A percentile compares a stretch with the other conserved stretches of the same genome.
phyloP scores from a whole-genome alignment of 2,329 filamentous ascomycete genomes.

The Myriosclerotinia curreyana region DNA sequence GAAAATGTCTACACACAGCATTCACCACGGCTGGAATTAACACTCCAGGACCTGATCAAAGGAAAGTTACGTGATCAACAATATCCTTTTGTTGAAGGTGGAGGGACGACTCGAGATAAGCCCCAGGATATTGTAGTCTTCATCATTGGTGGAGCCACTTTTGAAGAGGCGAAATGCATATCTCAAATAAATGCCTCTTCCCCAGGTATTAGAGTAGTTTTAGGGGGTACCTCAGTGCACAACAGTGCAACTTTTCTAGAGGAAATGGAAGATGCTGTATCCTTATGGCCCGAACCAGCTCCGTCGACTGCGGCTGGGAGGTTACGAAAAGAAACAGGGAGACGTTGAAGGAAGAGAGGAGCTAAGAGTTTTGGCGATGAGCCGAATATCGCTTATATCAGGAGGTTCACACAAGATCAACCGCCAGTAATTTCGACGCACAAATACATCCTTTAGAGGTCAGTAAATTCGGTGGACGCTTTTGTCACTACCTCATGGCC shows the following conservation, averaged over 20 bases:
- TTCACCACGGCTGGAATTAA: slow-evolving; percentile 81
- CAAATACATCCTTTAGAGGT: background rate
- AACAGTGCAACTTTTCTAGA: slow-evolving; percentile 87
- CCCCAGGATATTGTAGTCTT: slow-evolving; percentile 96
- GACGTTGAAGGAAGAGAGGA: slow-evolving; percentile 26
- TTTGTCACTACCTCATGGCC: background rate
- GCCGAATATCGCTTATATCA: background rate
- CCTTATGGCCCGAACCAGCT: slow-evolving; percentile 72
- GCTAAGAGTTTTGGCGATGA: background rate
- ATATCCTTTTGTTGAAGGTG: slow-evolving; percentile 91
- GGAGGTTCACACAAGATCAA: background rate
- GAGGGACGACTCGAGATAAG: slow-evolving; percentile 84
- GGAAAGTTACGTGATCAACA: slow-evolving; percentile 80
- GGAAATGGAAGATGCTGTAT: slow-evolving; percentile 86
- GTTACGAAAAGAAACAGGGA: slow-evolving; percentile 39
- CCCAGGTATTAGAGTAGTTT: slow-evolving; percentile 81
- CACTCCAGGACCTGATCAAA: slow-evolving; percentile 89
- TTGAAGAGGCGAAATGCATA: slow-evolving; percentile 95
- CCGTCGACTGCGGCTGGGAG: slow-evolving; percentile 39
- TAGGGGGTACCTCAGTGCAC: slow-evolving; percentile 84
- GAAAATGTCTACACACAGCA: slow-evolving; percentile 99
- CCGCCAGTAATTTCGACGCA: background rate
- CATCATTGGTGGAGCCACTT: slow-evolving; percentile 88
- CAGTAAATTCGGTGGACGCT: too few relatives aligned
- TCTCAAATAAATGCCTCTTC: slow-evolving; percentile 91